Conservation (phyloP, 2,329 filamentous ascomycete genomes). For the Venturia oleaginea region DNA sequence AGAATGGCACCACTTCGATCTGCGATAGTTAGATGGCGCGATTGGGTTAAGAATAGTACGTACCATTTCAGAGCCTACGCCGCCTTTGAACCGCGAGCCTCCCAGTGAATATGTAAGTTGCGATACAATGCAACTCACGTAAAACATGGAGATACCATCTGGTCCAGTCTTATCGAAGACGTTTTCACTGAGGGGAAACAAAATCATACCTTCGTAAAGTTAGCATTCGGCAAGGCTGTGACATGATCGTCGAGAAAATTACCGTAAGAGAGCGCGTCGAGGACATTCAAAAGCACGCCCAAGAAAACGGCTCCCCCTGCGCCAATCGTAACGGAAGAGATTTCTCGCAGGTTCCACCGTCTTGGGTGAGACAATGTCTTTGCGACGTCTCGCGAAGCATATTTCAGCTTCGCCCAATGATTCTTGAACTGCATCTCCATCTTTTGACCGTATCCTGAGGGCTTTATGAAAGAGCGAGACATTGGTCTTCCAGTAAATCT, state of each 20-base stretch:
- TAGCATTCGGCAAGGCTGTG: background rate
- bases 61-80: slow-evolving; percentile 83
- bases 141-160: slow-evolving; percentile 97
- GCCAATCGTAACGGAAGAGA: slow-evolving; percentile 15
- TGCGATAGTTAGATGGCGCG: slow-evolving; percentile 22
- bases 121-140: slow-evolving; percentile 91
- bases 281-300: slow-evolving; percentile 79
- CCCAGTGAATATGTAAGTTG: slow-evolving; percentile 80
- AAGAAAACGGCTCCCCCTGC: slow-evolving; percentile 77
- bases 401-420: slow-evolving; percentile 6
- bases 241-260: slow-evolving; percentile 20
- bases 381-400: background rate
- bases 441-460: background rate
- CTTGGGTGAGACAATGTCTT: background rate
- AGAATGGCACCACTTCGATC: slow-evolving; percentile 98
- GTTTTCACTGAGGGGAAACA: slow-evolving; percentile 83
- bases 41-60: background rate
- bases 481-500: slow-evolving; percentile 9
- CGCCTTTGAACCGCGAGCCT: slow-evolving; percentile 81
- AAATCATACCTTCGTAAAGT: slow-evolving; percentile 60
- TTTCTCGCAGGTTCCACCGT: slow-evolving; percentile 8
- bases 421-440: slow-evolving; percentile 7
- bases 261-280: slow-evolving; percentile 93
- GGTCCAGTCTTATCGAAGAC: slow-evolving; percentile 80
- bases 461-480: background rate